Evolutionary conservation across 306 rosid species (phyloP), one percentile per base, ranked within the genome.

Genomic region (Sechiopsis laciniata): DNA sequence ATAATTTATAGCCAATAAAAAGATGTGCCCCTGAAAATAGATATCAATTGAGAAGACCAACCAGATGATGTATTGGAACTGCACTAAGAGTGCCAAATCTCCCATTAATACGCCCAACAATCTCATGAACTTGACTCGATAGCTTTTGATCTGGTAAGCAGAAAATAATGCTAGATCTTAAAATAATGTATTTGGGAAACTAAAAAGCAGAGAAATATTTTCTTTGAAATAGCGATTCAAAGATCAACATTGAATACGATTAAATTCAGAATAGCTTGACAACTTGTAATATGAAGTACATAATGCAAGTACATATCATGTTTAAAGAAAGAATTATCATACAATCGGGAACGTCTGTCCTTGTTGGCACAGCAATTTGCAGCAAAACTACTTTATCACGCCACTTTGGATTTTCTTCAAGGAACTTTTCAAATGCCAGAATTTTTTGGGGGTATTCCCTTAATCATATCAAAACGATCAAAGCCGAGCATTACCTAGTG

Each of bases 401-500:
- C 98, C 97, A 94, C 20, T 73, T 74, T 26, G 88, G 86, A 80
- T 94, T 94, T 80, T 94, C 97, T 85, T 94, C 98, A 0, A 90
- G 90, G 83, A 94, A 94, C 76, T 94, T 87, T 72, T 94, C 98
- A 55, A 94, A 94, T 26, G 98, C 98, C 87, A 94, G 83, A 67
- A 90, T 86, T 77, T 90, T 90, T 61, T 90, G n/a, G 98, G 59
- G 98, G 97, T 59, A 94, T 90, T 80, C 98, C 98, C 83, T 94
- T 94, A 72, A 94, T 94, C 96, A 90, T 94, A 84, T 94, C 98
- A 70, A 94, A 97, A 77, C 96, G 97, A 83, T 90, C 96, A 74
- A 94, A 92, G 2, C 98, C 98, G 82, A 90, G 69, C 92, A 94
- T 94, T 65, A 94, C 89, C 98, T 94, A 80, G 63, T 82, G 84